phyloP scores from a whole-genome alignment of 176 grass and related monocot species.

The Eragrostis nindensis region DNA sequence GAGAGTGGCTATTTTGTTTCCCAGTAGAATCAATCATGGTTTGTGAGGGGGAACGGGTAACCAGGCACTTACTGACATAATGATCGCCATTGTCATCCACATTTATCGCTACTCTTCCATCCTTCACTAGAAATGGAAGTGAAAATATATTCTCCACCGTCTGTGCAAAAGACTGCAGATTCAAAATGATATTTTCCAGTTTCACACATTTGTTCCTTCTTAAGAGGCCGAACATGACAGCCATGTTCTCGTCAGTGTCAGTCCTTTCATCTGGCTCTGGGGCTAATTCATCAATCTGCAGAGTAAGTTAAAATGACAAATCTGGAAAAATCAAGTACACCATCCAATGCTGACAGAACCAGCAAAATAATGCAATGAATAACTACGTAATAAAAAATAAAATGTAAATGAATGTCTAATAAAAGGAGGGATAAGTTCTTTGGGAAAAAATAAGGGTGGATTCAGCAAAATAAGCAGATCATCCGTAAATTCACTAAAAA shows the following conservation, averaged over 20 bases:
- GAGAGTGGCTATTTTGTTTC: too few species aligned
- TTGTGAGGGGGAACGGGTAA: too few species aligned
- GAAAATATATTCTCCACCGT: slow-evolving; percentile 59
- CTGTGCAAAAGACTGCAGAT: slow-evolving; percentile 44
- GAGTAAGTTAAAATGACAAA: too few species aligned
- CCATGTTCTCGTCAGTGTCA: slow-evolving; percentile 41
- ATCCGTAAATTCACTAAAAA: too few species aligned
- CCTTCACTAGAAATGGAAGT: slow-evolving; percentile 57
- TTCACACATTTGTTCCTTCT: slow-evolving; percentile 29
- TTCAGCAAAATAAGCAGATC: too few species aligned
- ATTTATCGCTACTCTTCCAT: slow-evolving; percentile 42
- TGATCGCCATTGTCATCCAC: background rate
- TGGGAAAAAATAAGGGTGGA: too few species aligned
- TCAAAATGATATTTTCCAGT: slow-evolving; percentile 47
- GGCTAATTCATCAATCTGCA: slow-evolving; percentile 38
- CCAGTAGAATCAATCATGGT: background rate
- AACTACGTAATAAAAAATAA: too few species aligned
- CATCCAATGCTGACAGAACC: background rate
- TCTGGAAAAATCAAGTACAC: background rate
- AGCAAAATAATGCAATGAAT: background rate
- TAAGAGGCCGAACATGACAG: slow-evolving; percentile 44
- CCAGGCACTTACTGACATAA: too few species aligned
- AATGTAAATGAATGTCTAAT: too few species aligned
- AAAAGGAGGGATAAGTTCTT: too few species aligned
- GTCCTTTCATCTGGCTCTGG: slow-evolving; percentile 36